These are phyloP conservation scores for Pezicula radicicola DNA, from an alignment of 2,329 filamentous ascomycete species.

Conservation along the genomic window DNA sequence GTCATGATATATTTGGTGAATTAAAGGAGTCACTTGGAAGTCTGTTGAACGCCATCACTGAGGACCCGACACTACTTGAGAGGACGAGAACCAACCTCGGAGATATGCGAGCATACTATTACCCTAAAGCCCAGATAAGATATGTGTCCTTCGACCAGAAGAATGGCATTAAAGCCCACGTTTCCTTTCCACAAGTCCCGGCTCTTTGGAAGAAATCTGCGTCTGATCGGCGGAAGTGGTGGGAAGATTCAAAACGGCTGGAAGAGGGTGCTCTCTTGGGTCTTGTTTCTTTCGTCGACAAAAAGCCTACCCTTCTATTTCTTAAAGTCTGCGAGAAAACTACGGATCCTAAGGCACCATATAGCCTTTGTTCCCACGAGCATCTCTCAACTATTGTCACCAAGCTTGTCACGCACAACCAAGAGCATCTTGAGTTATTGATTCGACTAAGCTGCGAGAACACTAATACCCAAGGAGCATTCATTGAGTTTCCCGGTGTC, in stretches of 20 bases:
- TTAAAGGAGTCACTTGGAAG: conserved; percentile 40
- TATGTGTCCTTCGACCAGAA: conserved; percentile 13
- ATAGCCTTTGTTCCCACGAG: conserved; percentile 12
- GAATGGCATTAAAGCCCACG: conserved; percentile 39
- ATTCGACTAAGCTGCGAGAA: conserved; percentile 11
- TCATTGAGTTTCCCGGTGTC: conserved; percentile 29
- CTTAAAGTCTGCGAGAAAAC: conserved; percentile 14
- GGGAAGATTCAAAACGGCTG: conserved; percentile 17
- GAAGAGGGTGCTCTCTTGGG: conserved; percentile 16
- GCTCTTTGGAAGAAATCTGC: conserved; percentile 11
- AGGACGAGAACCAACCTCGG: conserved; percentile 13
- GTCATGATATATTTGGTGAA: conserved; percentile 49
- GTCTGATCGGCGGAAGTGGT: conserved; percentile 14
- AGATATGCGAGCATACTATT: conserved; percentile 14
- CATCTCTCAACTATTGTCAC: conserved; percentile 17
- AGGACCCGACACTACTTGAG: conserved; percentile 12
- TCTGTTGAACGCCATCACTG: conserved; percentile 17
- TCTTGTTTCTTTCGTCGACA: conserved; percentile 12
- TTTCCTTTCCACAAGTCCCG: conserved; percentile 41
- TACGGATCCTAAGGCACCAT: conserved; percentile 11
- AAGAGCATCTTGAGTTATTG: conserved; percentile 11
- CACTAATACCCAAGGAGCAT: conserved; percentile 4
- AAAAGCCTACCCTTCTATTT: conserved; percentile 8
- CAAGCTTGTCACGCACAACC: conserved; percentile 15
- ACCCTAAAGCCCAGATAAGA: conserved; percentile 25